phyloP scores from a whole-genome alignment of 805 yeast genomes.

The Hanseniaspora taiwanica region DNA sequence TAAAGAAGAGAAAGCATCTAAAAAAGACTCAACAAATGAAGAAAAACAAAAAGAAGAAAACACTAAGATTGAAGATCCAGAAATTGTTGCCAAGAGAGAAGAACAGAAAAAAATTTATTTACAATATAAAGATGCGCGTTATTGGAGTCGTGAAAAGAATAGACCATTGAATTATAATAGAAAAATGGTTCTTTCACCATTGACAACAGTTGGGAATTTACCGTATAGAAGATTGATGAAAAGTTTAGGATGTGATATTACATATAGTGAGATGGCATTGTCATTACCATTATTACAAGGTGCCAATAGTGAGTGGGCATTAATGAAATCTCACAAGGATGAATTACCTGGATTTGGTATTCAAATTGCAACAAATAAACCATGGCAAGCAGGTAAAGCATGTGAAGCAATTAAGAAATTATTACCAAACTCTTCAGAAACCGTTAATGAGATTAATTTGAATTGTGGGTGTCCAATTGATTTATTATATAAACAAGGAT shows the following conservation, averaged over 20 bases:
- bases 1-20: constrained; percentile 23
- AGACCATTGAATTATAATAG: constrained; percentile 41
- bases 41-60: constrained; percentile 6
- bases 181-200: constrained; percentile 85
- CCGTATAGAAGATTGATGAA: constrained; percentile 92
- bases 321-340: constrained; percentile 72
- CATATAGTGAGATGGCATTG: constrained; percentile 93
- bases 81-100: constrained; percentile 21
- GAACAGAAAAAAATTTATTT: constrained; percentile 20
- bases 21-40: constrained; percentile 14
- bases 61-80: constrained; percentile 18
- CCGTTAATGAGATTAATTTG: constrained; percentile 72
- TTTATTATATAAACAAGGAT: constrained; percentile 83
- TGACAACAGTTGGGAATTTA: constrained; percentile 94
- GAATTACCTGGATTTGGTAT: constrained; percentile 88
- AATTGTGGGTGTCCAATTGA: constrained; percentile 98
- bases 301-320: constrained; percentile 91
- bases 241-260: constrained; percentile 79
- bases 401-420: constrained; percentile 44
- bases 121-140: constrained; percentile 61
- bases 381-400: constrained; percentile 88
- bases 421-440: constrained; percentile 34
- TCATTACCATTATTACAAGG: constrained; percentile 80
- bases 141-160: constrained; percentile 73
- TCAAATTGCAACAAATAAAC: constrained; percentile 83